Evolutionary conservation across 176 grass and related monocot species (phyloP).

Genomic region (Triticum monococcum): DNA sequence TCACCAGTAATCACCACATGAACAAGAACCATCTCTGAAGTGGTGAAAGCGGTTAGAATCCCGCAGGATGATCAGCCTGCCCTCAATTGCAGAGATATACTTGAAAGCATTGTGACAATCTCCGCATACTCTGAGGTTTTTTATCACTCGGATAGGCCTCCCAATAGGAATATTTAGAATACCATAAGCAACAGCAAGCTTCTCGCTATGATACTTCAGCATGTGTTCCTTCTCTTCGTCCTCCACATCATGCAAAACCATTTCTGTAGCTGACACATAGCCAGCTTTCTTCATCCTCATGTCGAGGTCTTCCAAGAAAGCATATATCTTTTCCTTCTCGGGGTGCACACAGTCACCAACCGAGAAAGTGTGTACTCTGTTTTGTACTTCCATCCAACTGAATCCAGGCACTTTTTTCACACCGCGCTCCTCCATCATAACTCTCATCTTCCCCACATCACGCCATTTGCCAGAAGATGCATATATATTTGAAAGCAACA

Average conservation of each 20-base stretch:
- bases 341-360: conserved; percentile 74
- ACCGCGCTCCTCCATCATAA: conserved; percentile 69
- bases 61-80: conserved; percentile 78
- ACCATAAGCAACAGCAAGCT: conserved; percentile 87
- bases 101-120: conserved; percentile 93
- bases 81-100: conserved; percentile 80
- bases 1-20: conserved; percentile 96
- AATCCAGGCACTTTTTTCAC: conserved; percentile 87
- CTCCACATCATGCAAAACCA: conserved; percentile 94
- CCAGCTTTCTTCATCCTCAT: conserved; percentile 78
- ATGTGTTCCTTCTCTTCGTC: conserved; percentile 96
- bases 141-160: conserved; percentile 82
- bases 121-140: conserved; percentile 77
- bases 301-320: conserved; percentile 74
- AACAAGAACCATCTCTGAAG: conserved; percentile 85
- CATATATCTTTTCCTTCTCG: conserved; percentile 85
- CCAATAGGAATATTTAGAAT: conserved; percentile 79
- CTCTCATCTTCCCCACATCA: conserved; percentile 76
- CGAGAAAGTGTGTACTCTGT: conserved; percentile 82
- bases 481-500: conserved; percentile 94
- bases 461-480: conserved; percentile 80
- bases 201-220: conserved; percentile 92
- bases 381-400: conserved; percentile 94
- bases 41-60: conserved; percentile 97
- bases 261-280: conserved; percentile 78